Conservation (phyloP, 331 rosid species). For the Acacia pycnantha region DNA sequence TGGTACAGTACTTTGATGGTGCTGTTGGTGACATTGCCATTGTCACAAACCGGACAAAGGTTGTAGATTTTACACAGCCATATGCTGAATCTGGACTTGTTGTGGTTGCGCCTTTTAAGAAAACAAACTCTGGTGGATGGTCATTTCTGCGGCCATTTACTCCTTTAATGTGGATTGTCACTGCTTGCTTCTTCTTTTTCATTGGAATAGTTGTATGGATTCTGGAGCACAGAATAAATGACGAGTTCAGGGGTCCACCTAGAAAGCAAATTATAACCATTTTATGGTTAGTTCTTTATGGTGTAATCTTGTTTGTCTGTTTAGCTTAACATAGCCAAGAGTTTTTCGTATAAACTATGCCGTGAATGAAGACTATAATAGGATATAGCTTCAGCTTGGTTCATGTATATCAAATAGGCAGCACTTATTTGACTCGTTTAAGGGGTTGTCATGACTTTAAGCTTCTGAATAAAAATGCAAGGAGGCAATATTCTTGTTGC, state of each 20-base stretch:
- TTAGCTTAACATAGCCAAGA: neutral
- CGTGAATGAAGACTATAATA: neutral
- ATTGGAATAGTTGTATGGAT: conserved; percentile 85
- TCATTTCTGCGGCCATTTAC: conserved; percentile 85
- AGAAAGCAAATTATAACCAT: conserved; percentile 73
- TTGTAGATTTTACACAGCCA: conserved; percentile 89
- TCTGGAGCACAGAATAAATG: conserved; percentile 88
- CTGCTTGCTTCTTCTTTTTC: conserved; percentile 66
- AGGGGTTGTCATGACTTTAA: conserved; percentile 27
- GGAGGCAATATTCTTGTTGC: conserved; percentile 16
- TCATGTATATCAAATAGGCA: neutral
- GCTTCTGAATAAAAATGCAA: conserved; percentile 16
- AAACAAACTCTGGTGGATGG: conserved; percentile 84
- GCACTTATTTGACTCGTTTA: conserved; percentile 15
- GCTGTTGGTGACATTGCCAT: conserved; percentile 89
- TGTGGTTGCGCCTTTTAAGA: conserved; percentile 81
- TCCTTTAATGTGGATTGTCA: conserved; percentile 75
- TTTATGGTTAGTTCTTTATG: conserved; percentile 71
- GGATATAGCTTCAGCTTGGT: neutral
- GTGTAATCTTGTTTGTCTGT: conserved; percentile 6
- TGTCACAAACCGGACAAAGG: conserved; percentile 84
- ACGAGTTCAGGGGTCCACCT: conserved; percentile 93
- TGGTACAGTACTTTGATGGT: conserved; percentile 67
- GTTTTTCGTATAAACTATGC: neutral
- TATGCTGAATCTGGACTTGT: conserved; percentile 90